Conservation (phyloP, 257 asterid genomes). For the Ehretia macrophylla region DNA sequence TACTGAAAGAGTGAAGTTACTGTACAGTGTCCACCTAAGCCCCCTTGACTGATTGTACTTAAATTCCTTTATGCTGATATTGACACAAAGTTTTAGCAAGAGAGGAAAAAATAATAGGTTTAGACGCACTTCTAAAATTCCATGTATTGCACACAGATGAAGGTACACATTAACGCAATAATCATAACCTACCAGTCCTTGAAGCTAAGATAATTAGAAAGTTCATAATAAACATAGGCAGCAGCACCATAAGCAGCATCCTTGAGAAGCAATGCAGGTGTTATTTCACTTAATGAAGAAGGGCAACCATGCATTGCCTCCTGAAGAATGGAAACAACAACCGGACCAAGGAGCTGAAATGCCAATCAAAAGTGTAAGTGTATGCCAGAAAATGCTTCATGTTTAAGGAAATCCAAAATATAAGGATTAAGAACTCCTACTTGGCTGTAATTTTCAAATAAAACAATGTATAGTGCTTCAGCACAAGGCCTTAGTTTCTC, state of each 20-base stretch:
- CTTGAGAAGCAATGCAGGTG: conserved; percentile 80
- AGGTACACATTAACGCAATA: not conserved
- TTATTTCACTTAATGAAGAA: conserved; percentile 73
- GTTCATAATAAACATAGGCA: conserved; percentile 92
- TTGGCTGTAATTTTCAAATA: conserved; percentile 88
- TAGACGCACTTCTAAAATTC: not conserved
- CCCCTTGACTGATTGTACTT: too few relatives aligned
- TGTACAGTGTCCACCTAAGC: too few relatives aligned
- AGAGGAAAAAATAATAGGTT: too few relatives aligned
- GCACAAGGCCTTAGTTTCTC: conserved; percentile 97
- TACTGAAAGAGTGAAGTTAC: too few relatives aligned
- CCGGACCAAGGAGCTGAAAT: conserved; percentile 84
- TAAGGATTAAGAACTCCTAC: conserved; percentile 42
- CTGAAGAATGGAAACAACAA: conserved; percentile 93
- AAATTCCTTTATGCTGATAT: too few relatives aligned
- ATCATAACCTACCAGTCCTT: conserved; percentile 68
- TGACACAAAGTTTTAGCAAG: too few relatives aligned
- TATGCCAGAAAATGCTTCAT: not conserved
- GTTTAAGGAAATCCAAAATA: not conserved
- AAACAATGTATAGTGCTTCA: conserved; percentile 87
- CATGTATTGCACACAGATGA: not conserved
- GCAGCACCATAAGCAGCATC: conserved; percentile 99
- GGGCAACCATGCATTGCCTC: conserved; percentile 95
- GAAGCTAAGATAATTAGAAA: conserved; percentile 89
- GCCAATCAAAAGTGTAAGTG: conserved; percentile 15